phyloP scores from a whole-genome alignment of 306 rosid genomes.

The Prunus padus region DNA sequence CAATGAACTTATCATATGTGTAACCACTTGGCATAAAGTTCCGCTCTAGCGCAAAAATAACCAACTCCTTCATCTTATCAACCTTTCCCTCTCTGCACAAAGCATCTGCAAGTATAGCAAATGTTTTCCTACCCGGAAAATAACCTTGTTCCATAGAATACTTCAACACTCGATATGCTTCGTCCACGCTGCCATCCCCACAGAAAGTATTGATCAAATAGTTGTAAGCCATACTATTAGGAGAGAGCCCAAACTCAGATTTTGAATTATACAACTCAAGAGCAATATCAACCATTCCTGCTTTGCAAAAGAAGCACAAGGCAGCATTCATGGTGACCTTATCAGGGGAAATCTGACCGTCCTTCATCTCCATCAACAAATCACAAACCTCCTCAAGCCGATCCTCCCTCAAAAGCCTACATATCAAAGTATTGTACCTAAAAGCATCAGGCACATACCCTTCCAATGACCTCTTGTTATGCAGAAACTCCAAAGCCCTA shows the following conservation, averaged over 20 bases:
- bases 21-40: slow-evolving; percentile 36
- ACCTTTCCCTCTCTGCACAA: slow-evolving; percentile 55
- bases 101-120: slow-evolving; percentile 47
- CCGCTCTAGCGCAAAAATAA: slow-evolving; percentile 46
- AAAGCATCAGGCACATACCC: slow-evolving; percentile 50
- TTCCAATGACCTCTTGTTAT: slow-evolving; percentile 42
- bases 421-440: slow-evolving; percentile 58
- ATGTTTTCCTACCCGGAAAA: slow-evolving; percentile 51
- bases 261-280: slow-evolving; percentile 52
- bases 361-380: slow-evolving; percentile 76
- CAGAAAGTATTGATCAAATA: slow-evolving; percentile 65
- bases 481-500: slow-evolving; percentile 55
- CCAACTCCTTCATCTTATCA: slow-evolving; percentile 74
- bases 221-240: slow-evolving; percentile 60
- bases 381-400: slow-evolving; percentile 58
- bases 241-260: slow-evolving; percentile 54
- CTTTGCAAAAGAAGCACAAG: slow-evolving; percentile 82
- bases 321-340: slow-evolving; percentile 65
- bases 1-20: slow-evolving; percentile 44
- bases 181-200: slow-evolving; percentile 49
- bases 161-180: slow-evolving; percentile 49
- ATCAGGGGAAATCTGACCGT: slow-evolving; percentile 49
- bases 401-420: slow-evolving; percentile 58
- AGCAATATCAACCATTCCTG: slow-evolving; percentile 65
- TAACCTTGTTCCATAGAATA: slow-evolving; percentile 37